These are phyloP conservation scores for Alternaria brassicicola DNA, from an alignment of 2,329 filamentous ascomycete genomes.

Conservation along the genomic window DNA sequence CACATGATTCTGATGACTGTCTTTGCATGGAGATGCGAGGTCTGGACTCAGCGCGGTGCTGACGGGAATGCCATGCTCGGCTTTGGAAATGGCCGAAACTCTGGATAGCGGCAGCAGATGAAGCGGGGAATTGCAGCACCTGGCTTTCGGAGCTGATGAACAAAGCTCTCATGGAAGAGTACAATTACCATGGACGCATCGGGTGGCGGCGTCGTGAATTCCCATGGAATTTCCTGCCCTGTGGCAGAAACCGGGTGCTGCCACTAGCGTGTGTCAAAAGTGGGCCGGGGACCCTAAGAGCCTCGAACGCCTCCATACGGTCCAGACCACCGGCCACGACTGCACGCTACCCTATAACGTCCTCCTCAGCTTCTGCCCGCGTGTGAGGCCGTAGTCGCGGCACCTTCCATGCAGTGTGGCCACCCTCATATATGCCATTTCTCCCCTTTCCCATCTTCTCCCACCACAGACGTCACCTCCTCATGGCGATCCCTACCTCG, in stretches of 20 bases:
- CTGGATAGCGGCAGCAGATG: neutral
- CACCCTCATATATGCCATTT: conserved; percentile 16
- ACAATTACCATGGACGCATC: neutral
- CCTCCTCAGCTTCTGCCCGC: conserved; percentile 11
- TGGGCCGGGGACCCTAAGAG: conserved; percentile 15
- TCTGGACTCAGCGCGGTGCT: neutral
- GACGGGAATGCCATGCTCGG: neutral
- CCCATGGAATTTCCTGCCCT: neutral
- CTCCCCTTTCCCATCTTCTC: conserved; percentile 20
- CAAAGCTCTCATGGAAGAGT: neutral
- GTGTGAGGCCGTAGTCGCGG: conserved; percentile 5
- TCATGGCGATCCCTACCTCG: conserved; percentile 38
- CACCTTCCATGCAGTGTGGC: conserved; percentile 7
- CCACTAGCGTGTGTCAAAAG: conserved; percentile 8
- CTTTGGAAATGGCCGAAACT: neutral
- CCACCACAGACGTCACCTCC: conserved; percentile 24
- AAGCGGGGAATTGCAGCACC: neutral
- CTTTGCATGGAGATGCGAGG: neutral
- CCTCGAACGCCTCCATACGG: conserved; percentile 22
- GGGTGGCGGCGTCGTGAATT: neutral
- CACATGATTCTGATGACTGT: neutral
- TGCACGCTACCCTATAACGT: conserved; percentile 13
- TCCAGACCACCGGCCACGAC: conserved; percentile 21
- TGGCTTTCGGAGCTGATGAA: neutral
- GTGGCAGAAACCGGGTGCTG: conserved; percentile 5